Evolutionary conservation across 192 early-diverging fungal species (phyloP), one percentile per base, ranked within the genome.

Genomic region (Borealophlyctis nickersoniae): DNA sequence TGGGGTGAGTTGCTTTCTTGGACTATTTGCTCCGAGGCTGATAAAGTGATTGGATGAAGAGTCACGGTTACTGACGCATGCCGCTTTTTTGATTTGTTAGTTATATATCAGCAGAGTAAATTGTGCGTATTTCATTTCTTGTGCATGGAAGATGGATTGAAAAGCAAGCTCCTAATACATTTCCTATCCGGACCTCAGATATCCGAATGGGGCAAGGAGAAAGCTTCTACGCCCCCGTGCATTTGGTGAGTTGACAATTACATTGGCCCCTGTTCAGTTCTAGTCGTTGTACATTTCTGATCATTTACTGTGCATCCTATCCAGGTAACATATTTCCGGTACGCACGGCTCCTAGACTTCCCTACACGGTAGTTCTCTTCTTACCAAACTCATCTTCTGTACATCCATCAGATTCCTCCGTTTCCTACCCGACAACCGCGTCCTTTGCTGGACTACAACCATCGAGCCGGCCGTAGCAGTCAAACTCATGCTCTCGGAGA

Each of bases 291-390:
- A n/a, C n/a, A n/a, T n/a, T n/a, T n/a, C n/a, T n/a, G n/a, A n/a
- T n/a, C n/a, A n/a, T n/a, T n/a, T n/a, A n/a, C n/a, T n/a, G n/a
- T n/a, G n/a, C n/a, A n/a, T n/a, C n/a, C n/a, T n/a, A n/a, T n/a
- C n/a, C n/a, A n/a, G n/a, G n/a, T 74, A 19, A 60, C 73, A 24
- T 74, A 74, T 49, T 74, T 52, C 53, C 61, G 73, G 22, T 74
- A 69, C 53, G 14, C 70, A 4, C 73, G 73, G 14, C n/a, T n/a
- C n/a, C n/a, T n/a, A n/a, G n/a, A n/a, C n/a, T n/a, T n/a, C n/a
- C n/a, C n/a, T n/a, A n/a, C n/a, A n/a, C n/a, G n/a, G n/a, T n/a
- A n/a, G n/a, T 74, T 74, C 36, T 70, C 32, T 32, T 23, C 56
- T 7, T 16, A 57, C 11, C 11, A 48, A 48, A 48, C n/a, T n/a